Evolutionary conservation across 2,329 filamentous ascomycete species (phyloP), one percentile per base, ranked within the genome.

Genomic region (Trichoderma afroharzianum): DNA sequence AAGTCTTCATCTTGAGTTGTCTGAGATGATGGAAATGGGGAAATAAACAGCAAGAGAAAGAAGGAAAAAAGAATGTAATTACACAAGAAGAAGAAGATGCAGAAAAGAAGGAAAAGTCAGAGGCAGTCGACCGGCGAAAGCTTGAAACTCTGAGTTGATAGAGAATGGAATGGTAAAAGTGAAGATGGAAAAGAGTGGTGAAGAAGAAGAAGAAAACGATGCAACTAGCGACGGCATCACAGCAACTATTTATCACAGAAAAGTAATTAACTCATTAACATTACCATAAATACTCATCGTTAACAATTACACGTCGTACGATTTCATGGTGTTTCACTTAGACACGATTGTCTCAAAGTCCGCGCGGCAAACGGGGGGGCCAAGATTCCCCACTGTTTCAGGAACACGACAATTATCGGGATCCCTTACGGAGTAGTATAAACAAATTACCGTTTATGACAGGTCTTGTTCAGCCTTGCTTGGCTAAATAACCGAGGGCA

Each of bases 51-150:
- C 28, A 58, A 43, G 2, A 36, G n/a, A 43, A n/a, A 9, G n/a
- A n/a, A n/a, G n/a, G 12, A 18, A 18, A 18, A 58, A 39, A 30
- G 11, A 43, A 39, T 63, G 55, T n/a, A 43, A 30, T 43, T 36
- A 39, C 18, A 50, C 43, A 68, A n/a, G 30, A 55, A 43, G 53
- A 32, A 43, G 6, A 55, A 43, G 53, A 32, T 32, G 6, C 2
- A 58, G 32, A 43, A 33, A 43, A 68, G 36, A 28, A 50, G 3
- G 43, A 50, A 50, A 50, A 50, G n/a, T 50, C 64, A 58, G 64
- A 43, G 64, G 64, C 64, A 32, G 32, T 43, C 64, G 64, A 7
- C 33, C 64, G n/a, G 64, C 64, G 64, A 68, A 58, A 50, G 64
- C 64, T 57, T 68, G 21, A 58, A 33, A 68, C 64, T 68, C 64